These are phyloP conservation scores for Miamiensis avidus DNA, from an alignment of 169 alveolate species.

Conservation along the genomic window DNA sequence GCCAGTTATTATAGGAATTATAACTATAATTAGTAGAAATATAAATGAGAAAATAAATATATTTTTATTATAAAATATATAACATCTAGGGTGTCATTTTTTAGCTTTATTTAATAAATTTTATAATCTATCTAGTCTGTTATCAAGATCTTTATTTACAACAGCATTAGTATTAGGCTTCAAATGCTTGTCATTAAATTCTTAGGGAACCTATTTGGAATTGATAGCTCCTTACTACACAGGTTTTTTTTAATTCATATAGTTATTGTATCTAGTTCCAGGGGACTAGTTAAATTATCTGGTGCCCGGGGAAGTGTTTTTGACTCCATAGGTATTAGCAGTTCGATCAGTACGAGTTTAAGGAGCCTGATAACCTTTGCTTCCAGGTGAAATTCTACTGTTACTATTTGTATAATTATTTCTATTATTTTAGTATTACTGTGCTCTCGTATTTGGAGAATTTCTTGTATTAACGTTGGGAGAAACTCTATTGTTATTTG, in stretches of 20 bases:
- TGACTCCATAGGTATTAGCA: background rate
- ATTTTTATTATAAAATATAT: no score
- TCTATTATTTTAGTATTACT: background rate
- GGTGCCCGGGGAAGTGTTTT: background rate
- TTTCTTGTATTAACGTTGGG: background rate
- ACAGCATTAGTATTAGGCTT: background rate
- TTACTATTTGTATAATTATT: background rate
- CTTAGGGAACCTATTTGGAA: background rate
- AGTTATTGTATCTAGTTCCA: conserved; percentile 19
- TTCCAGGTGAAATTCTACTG: conserved; percentile 9
- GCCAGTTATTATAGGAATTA: no score
- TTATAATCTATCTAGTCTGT: conserved; percentile 17
- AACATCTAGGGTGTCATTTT: conserved; percentile 9
- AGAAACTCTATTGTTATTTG: no score
- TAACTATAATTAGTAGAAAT: no score
- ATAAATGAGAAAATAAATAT: no score
- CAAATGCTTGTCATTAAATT: conserved; percentile 1
- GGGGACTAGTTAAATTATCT: background rate
- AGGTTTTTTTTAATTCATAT: conserved; percentile 1
- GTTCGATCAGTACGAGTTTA: background rate
- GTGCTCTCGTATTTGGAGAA: background rate
- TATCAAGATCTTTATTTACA: conserved; percentile 3
- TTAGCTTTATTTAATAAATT: conserved; percentile 24
- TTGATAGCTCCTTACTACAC: background rate
- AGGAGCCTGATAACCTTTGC: background rate